Evolutionary conservation across 2,329 filamentous ascomycete genomes (phyloP).

Genomic region (Huntiella moniliformis): DNA sequence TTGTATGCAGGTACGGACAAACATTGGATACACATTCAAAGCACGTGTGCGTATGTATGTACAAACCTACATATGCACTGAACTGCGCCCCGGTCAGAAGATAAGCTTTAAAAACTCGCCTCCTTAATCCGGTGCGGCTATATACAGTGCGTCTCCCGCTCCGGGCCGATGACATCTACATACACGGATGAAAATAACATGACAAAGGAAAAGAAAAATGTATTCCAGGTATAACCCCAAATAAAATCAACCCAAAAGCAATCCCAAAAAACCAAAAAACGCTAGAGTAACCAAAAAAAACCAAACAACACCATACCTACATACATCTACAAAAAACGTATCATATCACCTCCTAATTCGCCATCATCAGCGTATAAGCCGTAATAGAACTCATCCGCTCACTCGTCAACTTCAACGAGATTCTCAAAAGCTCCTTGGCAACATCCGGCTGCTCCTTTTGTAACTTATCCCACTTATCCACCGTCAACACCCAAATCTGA

Average conservation of each 20-base stretch:
- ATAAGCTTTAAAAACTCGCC: too few relatives aligned
- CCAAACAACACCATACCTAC: background rate
- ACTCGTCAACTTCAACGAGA: conserved; percentile 83
- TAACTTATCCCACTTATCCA: conserved; percentile 50
- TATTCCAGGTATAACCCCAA: background rate
- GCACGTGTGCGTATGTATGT: too few relatives aligned
- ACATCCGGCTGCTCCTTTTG: conserved; percentile 58
- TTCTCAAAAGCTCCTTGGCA: conserved; percentile 63
- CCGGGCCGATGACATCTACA: too few relatives aligned
- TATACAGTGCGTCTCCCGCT: too few relatives aligned
- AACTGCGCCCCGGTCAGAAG: too few relatives aligned
- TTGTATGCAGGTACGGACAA: too few relatives aligned
- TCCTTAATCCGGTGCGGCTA: too few relatives aligned
- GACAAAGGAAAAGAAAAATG: background rate
- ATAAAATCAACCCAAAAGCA: conserved; percentile 1
- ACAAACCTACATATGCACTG: too few relatives aligned
- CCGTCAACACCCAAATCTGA: conserved; percentile 64
- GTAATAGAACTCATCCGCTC: conserved; percentile 69
- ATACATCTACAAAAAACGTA: background rate
- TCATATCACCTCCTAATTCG: conserved; percentile 19
- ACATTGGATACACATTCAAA: too few relatives aligned
- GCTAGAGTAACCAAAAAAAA: background rate
- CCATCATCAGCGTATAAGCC: conserved; percentile 32
- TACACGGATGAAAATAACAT: too few relatives aligned
- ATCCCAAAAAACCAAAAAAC: conserved; percentile 5